A percentile compares a stretch with the other conserved stretches of the same genome.
These are phyloP conservation scores for Prunus padus DNA, from an alignment of 306 rosid genomes.

Conservation along the genomic window DNA sequence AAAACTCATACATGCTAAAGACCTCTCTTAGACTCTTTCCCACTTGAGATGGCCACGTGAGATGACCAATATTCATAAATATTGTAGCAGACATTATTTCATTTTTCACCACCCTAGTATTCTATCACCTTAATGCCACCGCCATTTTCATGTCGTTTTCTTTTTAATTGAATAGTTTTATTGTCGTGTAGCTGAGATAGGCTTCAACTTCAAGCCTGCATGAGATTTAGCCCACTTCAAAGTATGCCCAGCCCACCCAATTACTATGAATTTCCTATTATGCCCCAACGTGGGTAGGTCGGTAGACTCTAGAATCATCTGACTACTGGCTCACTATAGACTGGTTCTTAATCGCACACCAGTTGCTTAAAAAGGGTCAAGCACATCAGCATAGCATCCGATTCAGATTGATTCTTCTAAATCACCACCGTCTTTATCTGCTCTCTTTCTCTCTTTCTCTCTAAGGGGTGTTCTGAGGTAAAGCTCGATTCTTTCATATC, in stretches of 20 bases:
- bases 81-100: too few species aligned
- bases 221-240: neutral
- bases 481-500: neutral
- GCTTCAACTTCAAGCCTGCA: neutral
- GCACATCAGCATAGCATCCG: neutral
- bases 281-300: slow-evolving; percentile 8
- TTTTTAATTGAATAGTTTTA: too few species aligned
- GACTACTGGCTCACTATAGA: neutral
- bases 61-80: too few species aligned
- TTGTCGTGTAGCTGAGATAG: too few species aligned
- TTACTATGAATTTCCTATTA: neutral
- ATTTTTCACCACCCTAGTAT: too few species aligned
- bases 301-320: neutral
- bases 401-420: slow-evolving; percentile 6
- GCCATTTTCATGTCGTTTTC: too few species aligned
- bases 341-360: neutral
- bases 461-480: slow-evolving; percentile 32
- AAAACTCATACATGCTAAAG: too few species aligned
- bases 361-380: neutral
- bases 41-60: too few species aligned
- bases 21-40: too few species aligned
- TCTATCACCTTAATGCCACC: too few species aligned
- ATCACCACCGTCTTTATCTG: neutral
- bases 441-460: neutral
- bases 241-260: neutral